Conservation (phyloP, 2,329 filamentous ascomycete genomes). For the Fusarium nelsonii region DNA sequence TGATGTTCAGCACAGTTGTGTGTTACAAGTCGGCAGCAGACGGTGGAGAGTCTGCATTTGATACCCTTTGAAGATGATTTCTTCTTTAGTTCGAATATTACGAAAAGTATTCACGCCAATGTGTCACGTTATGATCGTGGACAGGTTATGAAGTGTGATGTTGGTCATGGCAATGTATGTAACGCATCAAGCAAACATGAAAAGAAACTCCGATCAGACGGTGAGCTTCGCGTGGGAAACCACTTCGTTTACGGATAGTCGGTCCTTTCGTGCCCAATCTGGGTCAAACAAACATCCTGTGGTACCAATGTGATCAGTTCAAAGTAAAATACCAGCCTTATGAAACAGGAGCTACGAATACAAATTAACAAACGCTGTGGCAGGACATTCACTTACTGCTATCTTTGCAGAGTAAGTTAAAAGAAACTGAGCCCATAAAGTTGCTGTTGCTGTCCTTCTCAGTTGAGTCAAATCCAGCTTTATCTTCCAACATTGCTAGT, state of each 20-base stretch:
- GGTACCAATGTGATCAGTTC: conserved; percentile 1
- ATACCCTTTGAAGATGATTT: conserved; percentile 36
- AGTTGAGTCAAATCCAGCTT: background rate
- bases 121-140: background rate
- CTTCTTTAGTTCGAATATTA: conserved; percentile 5
- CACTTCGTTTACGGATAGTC: conserved; percentile 8
- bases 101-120: background rate
- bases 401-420: too few species aligned
- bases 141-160: background rate
- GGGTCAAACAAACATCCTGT: conserved; percentile 23
- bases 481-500: background rate
- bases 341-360: conserved; percentile 18
- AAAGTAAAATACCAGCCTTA: conserved; percentile 6
- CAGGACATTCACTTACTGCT: too few species aligned
- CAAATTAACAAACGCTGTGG: background rate
- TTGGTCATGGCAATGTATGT: background rate
- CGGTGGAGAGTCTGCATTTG: conserved; percentile 26
- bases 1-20: conserved; percentile 1
- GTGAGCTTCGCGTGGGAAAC: background rate
- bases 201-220: background rate
- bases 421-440: too few species aligned
- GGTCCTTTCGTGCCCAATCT: conserved; percentile 19
- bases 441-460: background rate
- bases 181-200: background rate
- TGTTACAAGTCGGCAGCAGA: conserved; percentile 1